These are phyloP conservation scores for Psilocybe subaeruginosa DNA, from an alignment of 768 basidiomycete species.

Conservation along the genomic window DNA sequence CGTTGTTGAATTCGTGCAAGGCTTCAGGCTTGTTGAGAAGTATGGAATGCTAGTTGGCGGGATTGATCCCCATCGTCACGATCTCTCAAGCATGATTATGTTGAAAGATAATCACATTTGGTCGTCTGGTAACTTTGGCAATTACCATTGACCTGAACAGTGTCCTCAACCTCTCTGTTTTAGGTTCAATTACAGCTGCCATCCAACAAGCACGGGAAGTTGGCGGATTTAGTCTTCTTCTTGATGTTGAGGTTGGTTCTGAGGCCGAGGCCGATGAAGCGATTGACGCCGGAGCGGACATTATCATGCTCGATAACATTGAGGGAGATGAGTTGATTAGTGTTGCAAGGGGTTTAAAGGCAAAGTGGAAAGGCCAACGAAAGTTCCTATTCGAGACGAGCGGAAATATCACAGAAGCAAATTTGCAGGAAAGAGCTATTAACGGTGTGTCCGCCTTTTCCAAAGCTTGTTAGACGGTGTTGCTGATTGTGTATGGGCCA, in stretches of 20 bases:
- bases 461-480: no score
- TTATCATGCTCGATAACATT: conserved; percentile 96
- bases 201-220: conserved; percentile 85
- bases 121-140: conserved; percentile 70
- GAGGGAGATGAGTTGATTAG: conserved; percentile 71
- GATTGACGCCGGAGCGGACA: conserved; percentile 93
- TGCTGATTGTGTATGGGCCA: conserved; percentile 29
- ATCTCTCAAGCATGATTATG: conserved; percentile 99
- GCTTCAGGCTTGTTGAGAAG: conserved; percentile 96
- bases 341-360: conserved; percentile 72
- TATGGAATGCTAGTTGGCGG: conserved; percentile 99
- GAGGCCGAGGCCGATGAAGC: conserved; percentile 95
- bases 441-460: conserved; percentile 57
- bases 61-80: conserved; percentile 92
- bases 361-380: conserved; percentile 78
- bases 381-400: conserved; percentile 93
- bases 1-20: conserved; percentile 34
- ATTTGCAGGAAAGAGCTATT: conserved; percentile 79
- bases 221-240: conserved; percentile 87
- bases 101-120: conserved; percentile 99
- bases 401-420: conserved; percentile 91
- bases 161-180: conserved; percentile 3
- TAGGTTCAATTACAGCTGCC: conserved; percentile 90
- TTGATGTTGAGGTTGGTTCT: conserved; percentile 92
- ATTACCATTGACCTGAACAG: background rate